A percentile compares a stretch with the other conserved stretches of the same genome.
Evolutionary conservation across 768 basidiomycete species (phyloP).

Genomic region (Suillus brevipes): DNA sequence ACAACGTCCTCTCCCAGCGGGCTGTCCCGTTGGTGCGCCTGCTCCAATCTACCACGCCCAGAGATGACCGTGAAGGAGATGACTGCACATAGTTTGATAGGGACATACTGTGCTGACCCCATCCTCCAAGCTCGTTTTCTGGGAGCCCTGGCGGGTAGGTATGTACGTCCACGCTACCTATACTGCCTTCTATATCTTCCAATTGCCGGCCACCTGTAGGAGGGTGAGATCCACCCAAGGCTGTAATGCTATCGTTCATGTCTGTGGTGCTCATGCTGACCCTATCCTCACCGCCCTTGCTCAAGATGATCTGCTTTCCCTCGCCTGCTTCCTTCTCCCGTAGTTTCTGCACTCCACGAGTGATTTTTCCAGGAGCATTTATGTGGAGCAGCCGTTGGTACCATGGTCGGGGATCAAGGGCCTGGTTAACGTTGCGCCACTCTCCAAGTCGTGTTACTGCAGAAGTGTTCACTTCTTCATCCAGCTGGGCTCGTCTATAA

Average conservation of each 20-base stretch:
- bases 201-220: constrained; percentile 46
- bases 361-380: constrained; percentile 71
- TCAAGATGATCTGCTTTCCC: constrained; percentile 64
- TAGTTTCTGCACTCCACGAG: constrained; percentile 83
- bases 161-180: constrained; percentile 56
- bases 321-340: constrained; percentile 78
- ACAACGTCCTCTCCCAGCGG: constrained; percentile 91
- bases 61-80: constrained; percentile 51
- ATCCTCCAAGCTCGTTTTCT: constrained; percentile 34
- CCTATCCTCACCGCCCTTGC: constrained; percentile 36
- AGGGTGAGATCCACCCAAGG: constrained; percentile 22
- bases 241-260: constrained; percentile 44
- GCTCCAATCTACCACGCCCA: constrained; percentile 82
- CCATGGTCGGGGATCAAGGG: constrained; percentile 72
- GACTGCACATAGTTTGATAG: constrained; percentile 55
- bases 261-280: constrained; percentile 47
- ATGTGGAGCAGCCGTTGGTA: constrained; percentile 71
- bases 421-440: constrained; percentile 91
- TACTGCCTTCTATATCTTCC: constrained; percentile 55
- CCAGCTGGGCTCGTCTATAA: constrained; percentile 82
- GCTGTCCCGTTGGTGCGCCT: constrained; percentile 69
- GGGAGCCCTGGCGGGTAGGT: constrained; percentile 56
- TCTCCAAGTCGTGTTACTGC: constrained; percentile 87
- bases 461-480: constrained; percentile 94
- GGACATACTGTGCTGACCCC: constrained; percentile 39